A percentile compares a stretch with the other conserved stretches of the same genome.
Evolutionary conservation across 179 eudicot genomes (phyloP).

Genomic region (Nepenthes alata): DNA sequence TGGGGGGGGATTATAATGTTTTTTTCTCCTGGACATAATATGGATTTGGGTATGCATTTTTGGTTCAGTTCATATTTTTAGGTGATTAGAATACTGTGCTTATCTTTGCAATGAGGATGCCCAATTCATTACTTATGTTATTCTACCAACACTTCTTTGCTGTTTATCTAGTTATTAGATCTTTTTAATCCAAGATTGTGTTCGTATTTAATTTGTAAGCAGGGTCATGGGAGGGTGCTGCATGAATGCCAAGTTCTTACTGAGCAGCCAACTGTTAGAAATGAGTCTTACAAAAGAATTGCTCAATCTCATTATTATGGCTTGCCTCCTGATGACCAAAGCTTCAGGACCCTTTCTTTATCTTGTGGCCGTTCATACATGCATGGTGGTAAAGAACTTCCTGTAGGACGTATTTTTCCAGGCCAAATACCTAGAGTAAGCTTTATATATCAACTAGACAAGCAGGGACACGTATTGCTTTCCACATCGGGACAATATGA

Average conservation of each 20-base stretch:
- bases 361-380: constrained; percentile 36
- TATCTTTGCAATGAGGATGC: neutral
- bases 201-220: constrained; percentile 4
- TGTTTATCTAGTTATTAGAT: neutral
- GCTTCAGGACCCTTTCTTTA: constrained; percentile 32
- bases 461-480: constrained; percentile 38
- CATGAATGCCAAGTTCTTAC: constrained; percentile 87
- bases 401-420: constrained; percentile 36
- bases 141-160: neutral
- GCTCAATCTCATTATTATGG: constrained; percentile 49
- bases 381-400: constrained; percentile 47
- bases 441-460: constrained; percentile 52
- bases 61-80: too few species aligned
- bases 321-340: constrained; percentile 43
- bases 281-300: constrained; percentile 56
- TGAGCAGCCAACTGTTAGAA: constrained; percentile 66
- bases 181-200: neutral
- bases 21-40: neutral
- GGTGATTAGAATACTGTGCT: too few species aligned
- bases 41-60: neutral
- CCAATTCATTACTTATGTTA: neutral
- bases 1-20: too few species aligned
- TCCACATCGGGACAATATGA: constrained; percentile 46
- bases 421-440: constrained; percentile 40
- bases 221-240: constrained; percentile 57